phyloP scores from a whole-genome alignment of 371 early-diverging fungal species.

The Mortierella sp. region DNA sequence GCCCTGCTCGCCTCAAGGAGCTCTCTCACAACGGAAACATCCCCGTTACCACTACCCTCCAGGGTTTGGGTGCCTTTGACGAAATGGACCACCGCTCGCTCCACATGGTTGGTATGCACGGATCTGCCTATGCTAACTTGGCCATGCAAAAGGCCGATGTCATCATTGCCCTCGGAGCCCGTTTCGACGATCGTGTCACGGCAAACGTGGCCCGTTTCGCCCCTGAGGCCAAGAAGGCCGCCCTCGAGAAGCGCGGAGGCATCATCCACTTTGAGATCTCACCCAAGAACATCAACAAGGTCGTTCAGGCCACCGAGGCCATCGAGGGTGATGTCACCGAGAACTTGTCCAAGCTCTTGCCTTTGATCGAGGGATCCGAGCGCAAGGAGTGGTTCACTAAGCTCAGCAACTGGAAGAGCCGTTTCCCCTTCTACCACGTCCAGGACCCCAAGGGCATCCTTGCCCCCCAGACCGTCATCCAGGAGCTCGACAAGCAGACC shows the following conservation, averaged over 20 bases:
- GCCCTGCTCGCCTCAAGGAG: slow-evolving; percentile 82
- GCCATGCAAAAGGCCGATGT: slow-evolving; percentile 97
- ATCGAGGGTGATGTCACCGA: slow-evolving; percentile 96
- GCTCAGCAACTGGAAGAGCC: slow-evolving; percentile 88
- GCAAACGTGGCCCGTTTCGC: slow-evolving; percentile 91
- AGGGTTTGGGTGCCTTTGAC: slow-evolving; percentile 94
- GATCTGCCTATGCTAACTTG: slow-evolving; percentile 96
- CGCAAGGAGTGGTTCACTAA: slow-evolving; percentile 88
- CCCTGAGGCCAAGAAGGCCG: slow-evolving; percentile 92
- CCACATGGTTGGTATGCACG: slow-evolving; percentile 99
- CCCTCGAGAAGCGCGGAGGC: slow-evolving; percentile 91
- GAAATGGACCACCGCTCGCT: slow-evolving; percentile 90
- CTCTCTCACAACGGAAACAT: slow-evolving; percentile 90
- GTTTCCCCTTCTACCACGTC: slow-evolving; percentile 88
- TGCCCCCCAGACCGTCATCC: slow-evolving; percentile 95
- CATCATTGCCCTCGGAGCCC: slow-evolving; percentile 96
- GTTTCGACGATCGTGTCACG: slow-evolving; percentile 99
- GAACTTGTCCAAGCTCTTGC: slow-evolving; percentile 85
- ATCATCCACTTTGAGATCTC: slow-evolving; percentile 98
- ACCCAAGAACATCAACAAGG: slow-evolving; percentile 99
- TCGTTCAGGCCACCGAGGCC: slow-evolving; percentile 89
- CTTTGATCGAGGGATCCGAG: slow-evolving; percentile 75
- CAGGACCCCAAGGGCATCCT: slow-evolving; percentile 70
- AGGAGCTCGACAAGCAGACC: slow-evolving; percentile 90
- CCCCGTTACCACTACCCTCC: slow-evolving; percentile 96